These are phyloP conservation scores for Alternaria triticina DNA, from an alignment of 2,329 filamentous ascomycete genomes.

Conservation along the genomic window DNA sequence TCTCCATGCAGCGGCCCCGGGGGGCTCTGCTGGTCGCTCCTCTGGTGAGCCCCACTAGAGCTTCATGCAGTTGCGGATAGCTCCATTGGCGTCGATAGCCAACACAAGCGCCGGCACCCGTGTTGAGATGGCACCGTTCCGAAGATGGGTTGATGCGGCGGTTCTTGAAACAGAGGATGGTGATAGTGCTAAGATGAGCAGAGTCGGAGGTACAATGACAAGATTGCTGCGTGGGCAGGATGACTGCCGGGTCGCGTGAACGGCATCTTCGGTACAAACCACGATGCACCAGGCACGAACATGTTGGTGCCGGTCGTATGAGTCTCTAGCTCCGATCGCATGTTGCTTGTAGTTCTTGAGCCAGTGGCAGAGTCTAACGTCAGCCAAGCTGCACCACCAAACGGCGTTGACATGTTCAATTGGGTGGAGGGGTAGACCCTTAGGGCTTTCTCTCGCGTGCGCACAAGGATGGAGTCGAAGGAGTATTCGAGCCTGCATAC, in stretches of 20 bases:
- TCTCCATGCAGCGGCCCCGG: constrained; percentile 11
- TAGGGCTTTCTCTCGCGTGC: constrained; percentile 28
- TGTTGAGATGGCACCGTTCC: background rate
- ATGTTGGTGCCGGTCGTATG: constrained; percentile 8
- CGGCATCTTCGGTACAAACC: constrained; percentile 4
- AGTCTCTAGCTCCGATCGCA: background rate
- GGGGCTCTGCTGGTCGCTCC: constrained; percentile 17
- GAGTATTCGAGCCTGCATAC: background rate
- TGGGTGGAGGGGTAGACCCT: constrained; percentile 11
- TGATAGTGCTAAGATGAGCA: constrained; percentile 1
- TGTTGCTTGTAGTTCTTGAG: constrained; percentile 4
- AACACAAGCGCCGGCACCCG: constrained; percentile 7
- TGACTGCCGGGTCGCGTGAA: background rate
- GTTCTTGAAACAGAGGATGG: constrained; percentile 21
- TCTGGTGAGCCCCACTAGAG: constrained; percentile 7
- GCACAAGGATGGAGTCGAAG: constrained; percentile 22
- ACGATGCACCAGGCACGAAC: constrained; percentile 7
- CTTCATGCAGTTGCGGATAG: constrained; percentile 11
- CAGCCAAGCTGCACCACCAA: constrained; percentile 25
- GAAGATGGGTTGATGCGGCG: constrained; percentile 6
- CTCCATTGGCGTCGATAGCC: constrained; percentile 6
- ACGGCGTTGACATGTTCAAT: constrained; percentile 10
- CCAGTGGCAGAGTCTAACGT: constrained; percentile 33
- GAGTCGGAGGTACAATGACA: constrained; percentile 10
- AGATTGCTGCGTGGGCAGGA: constrained; percentile 7